These are phyloP conservation scores for Monilinia fructicola DNA, from an alignment of 2,329 filamentous ascomycete species.

Conservation along the genomic window DNA sequence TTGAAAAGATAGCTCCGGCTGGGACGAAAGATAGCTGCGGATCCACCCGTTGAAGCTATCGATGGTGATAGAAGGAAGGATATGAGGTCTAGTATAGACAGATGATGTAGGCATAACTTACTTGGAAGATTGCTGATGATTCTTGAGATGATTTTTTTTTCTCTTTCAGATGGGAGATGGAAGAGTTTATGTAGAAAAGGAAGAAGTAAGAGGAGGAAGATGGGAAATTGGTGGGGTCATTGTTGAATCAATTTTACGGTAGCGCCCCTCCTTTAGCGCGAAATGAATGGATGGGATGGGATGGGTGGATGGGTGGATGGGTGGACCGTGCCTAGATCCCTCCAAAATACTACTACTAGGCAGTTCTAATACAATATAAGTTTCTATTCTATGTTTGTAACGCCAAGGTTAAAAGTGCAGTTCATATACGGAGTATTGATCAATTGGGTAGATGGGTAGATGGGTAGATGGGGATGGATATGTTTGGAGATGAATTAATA, in stretches of 20 bases:
- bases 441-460: no score
- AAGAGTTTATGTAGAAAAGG: slow-evolving; percentile 29
- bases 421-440: no score
- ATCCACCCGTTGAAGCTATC: slow-evolving; percentile 1
- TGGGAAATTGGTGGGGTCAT: slow-evolving; percentile 27
- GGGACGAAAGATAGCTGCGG: slow-evolving; percentile 1
- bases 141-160: slow-evolving; percentile 17
- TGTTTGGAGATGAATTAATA: no score
- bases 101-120: slow-evolving; percentile 29
- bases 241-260: slow-evolving; percentile 23
- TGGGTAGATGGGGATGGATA: no score
- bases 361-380: no score
- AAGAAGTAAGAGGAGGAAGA: slow-evolving; percentile 25
- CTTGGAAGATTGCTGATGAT: slow-evolving; percentile 25
- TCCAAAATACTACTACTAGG: no score
- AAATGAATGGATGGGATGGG: slow-evolving; percentile 6
- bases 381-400: no score
- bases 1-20: slow-evolving; percentile 21
- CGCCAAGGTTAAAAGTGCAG: no score
- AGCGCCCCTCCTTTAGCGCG: slow-evolving; percentile 24
- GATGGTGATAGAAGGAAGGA: background rate
- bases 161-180: slow-evolving; percentile 12
- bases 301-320: background rate
- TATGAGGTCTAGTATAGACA: background rate
- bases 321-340: slow-evolving; percentile 13